Conservation (phyloP, 306 rosid species). For the Quercus agrifolia region DNA sequence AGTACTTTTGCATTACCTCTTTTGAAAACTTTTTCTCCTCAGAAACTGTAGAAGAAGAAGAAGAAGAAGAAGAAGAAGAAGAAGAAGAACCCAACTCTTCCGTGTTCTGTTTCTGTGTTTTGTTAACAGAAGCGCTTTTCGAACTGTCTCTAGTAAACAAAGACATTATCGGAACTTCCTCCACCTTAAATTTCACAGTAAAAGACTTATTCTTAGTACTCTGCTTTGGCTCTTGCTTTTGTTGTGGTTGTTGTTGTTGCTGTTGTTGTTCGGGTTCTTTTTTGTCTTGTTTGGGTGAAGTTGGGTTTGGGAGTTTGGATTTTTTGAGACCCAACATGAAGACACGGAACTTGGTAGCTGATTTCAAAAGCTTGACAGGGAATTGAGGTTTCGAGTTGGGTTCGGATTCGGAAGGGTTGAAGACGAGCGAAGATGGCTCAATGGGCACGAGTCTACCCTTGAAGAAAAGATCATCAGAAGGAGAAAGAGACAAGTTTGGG, state of each 20-base stretch:
- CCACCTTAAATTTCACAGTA: conserved; percentile 77
- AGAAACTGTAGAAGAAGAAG: conserved; percentile 15
- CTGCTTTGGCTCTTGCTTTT: not conserved
- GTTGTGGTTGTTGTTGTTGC: conserved; percentile 10
- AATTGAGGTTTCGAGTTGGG: conserved; percentile 61
- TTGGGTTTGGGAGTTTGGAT: conserved; percentile 34
- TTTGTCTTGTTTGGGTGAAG: conserved; percentile 33
- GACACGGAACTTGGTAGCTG: conserved; percentile 81
- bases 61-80: not conserved
- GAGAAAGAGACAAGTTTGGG: conserved; percentile 65
- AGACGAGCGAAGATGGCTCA: conserved; percentile 43
- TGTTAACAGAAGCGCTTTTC: conserved; percentile 31
- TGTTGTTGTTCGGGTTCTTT: conserved; percentile 20
- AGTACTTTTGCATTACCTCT: conserved; percentile 78
- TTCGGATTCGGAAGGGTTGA: conserved; percentile 50
- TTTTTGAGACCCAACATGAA: conserved; percentile 78
- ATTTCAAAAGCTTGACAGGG: conserved; percentile 62
- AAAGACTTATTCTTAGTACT: conserved; percentile 54
- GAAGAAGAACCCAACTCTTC: conserved; percentile 32
- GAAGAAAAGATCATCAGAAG: conserved; percentile 67
- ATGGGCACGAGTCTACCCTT: conserved; percentile 71
- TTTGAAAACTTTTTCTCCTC: conserved; percentile 82
- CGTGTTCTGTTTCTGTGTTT: conserved; percentile 29
- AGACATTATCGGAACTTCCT: conserved; percentile 82
- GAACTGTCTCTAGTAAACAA: conserved; percentile 83